Evolutionary conservation across 1,139 yeast species (phyloP), one percentile per base, ranked within the genome.

Genomic region (Pichia sp.): DNA sequence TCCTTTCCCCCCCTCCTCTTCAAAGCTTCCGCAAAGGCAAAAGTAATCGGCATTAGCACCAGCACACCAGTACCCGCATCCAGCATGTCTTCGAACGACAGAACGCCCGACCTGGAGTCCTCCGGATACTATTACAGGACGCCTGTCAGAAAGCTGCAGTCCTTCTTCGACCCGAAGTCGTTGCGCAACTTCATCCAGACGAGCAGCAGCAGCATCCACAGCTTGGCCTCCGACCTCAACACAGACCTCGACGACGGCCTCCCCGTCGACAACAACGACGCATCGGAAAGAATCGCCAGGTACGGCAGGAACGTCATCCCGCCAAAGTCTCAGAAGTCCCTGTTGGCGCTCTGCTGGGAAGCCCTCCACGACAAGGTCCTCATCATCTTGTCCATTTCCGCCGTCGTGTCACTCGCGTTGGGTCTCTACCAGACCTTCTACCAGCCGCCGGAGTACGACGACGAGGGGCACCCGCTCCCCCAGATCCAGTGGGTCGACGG

Each of bases 401-500:
- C 99, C 1, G 74, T 90, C 6, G 80, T 95, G 1, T 91, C 98
- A 0, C 77, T 95, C 52, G 95, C 96, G 0, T 75, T 95, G 55
- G 99, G 99, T 0, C 74, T 93, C 20, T 95, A 95, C 69, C 96
- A 93, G 71, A 85, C 96, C 1, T 86, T 91, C 72, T 97, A 95
- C 45, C 88, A 87, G 62, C 91, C 85, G 0, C 76, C 91, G 0
- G 82, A 82, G 65, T 79, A 80, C 64, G 97, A 92, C 67, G 84
- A 80, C 12, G 88, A 89, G 62, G 95, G 96, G 27, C 75, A 80
- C 29, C 75, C 81, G 20, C 68, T 84, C 53, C 97, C 97, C 17
- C 81, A 83, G 63, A 93, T 92, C 31, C 96, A 91, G 67, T 91
- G 97, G 97, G 97, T 95, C 50, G 99, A 93, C 74, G 99, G 99